Percentiles rank a stretch among this genome's conserved stretches.
Evolutionary conservation across 768 basidiomycete species (phyloP).

Genomic region (Scleroderma citrinum): DNA sequence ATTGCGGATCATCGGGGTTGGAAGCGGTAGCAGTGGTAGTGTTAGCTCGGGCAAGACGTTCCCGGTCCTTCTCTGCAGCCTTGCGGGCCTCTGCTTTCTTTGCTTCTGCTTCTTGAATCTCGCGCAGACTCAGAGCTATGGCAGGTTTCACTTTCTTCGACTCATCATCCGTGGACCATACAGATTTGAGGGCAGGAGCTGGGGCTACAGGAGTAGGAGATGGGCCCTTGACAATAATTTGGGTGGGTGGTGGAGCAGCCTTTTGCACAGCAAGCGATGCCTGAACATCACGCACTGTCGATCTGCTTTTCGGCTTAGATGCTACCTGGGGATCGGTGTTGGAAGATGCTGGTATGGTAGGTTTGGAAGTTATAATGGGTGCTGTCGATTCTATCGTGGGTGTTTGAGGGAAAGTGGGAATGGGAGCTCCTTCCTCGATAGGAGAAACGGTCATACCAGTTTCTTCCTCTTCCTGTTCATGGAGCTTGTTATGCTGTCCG

Average conservation of each 20-base stretch:
- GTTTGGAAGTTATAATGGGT: slow-evolving; percentile 1
- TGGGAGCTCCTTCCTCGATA: slow-evolving; percentile 11
- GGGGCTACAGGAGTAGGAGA: slow-evolving; percentile 17
- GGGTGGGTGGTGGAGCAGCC: slow-evolving; percentile 1
- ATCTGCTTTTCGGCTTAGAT: slow-evolving; percentile 24
- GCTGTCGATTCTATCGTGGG: slow-evolving; percentile 11
- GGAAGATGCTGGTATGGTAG: slow-evolving; percentile 6
- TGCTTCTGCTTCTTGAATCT: slow-evolving; percentile 92
- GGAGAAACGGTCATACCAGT: slow-evolving; percentile 13
- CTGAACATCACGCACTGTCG: slow-evolving; percentile 21
- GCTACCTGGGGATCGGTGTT: slow-evolving; percentile 12
- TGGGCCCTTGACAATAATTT: slow-evolving; percentile 14
- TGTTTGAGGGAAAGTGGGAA: slow-evolving; percentile 9
- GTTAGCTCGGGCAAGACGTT: slow-evolving; percentile 49
- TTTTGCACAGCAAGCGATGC: slow-evolving; percentile 18
- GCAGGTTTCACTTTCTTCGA: slow-evolving; percentile 46
- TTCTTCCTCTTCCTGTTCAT: slow-evolving; percentile 32
- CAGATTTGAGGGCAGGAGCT: slow-evolving; percentile 39
- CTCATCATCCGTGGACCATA: slow-evolving; percentile 70
- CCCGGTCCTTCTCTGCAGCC: slow-evolving; percentile 65
- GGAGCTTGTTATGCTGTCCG: slow-evolving; percentile 53
- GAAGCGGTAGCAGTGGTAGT: slow-evolving; percentile 22
- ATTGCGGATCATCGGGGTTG: slow-evolving; percentile 50
- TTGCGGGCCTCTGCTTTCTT: slow-evolving; percentile 76
- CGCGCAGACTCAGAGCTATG: slow-evolving; percentile 66